These are phyloP conservation scores for Crithidia bombi DNA, from an alignment of 208 protist genomes.

Conservation along the genomic window DNA sequence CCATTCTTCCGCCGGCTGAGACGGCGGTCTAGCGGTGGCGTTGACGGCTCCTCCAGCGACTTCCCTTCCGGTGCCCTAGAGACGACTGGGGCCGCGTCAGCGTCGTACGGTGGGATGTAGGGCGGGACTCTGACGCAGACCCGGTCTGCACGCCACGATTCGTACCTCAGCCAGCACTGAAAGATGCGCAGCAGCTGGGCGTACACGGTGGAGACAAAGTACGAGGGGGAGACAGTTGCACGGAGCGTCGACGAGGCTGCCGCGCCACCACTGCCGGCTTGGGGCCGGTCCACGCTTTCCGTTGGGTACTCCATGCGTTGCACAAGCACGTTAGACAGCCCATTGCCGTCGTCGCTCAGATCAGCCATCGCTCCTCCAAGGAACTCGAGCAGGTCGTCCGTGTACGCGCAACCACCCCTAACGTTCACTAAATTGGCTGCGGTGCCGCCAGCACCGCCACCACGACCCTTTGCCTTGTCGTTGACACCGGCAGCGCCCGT, in stretches of 20 bases:
- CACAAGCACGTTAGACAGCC: conserved; percentile 29
- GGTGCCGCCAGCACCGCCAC: not conserved
- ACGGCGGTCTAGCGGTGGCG: conserved; percentile 6
- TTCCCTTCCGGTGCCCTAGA: not conserved
- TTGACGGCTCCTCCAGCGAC: conserved; percentile 8
- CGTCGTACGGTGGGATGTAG: conserved; percentile 42
- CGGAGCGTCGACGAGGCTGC: conserved; percentile 4
- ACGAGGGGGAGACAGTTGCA: conserved; percentile 26
- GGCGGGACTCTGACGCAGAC: conserved; percentile 40
- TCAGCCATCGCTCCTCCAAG: not conserved
- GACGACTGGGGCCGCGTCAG: conserved; percentile 27
- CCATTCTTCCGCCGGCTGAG: conserved; percentile 22
- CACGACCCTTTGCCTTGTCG: conserved; percentile 18
- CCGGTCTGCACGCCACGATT: conserved; percentile 27
- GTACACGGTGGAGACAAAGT: conserved; percentile 32
- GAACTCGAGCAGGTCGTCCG: conserved; percentile 21
- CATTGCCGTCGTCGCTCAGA: conserved; percentile 8
- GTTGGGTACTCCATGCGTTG: conserved; percentile 31
- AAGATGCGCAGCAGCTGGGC: conserved; percentile 33
- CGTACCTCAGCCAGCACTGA: conserved; percentile 34
- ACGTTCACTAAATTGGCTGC: not conserved
- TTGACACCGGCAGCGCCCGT: not conserved
- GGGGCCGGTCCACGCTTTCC: not conserved
- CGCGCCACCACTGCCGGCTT: not conserved
- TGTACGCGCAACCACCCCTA: not conserved